Conservation (phyloP, 2,329 filamentous ascomycete species). For the Eutypella sp. region DNA sequence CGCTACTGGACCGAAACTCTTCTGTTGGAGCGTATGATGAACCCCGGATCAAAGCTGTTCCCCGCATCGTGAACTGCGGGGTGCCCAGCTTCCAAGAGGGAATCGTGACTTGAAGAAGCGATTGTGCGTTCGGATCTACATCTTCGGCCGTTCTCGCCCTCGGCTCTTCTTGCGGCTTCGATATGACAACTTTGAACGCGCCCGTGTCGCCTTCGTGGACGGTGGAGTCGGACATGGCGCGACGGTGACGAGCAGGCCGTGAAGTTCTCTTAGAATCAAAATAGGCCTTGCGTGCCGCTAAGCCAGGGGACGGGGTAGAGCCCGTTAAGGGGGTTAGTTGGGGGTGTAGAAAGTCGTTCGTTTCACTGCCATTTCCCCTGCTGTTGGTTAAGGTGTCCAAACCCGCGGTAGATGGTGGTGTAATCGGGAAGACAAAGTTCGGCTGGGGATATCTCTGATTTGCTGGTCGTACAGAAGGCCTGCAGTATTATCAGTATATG, state of each 20-base stretch:
- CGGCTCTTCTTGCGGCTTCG: constrained; percentile 57
- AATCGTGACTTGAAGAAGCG: constrained; percentile 68
- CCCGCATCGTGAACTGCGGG: constrained; percentile 71
- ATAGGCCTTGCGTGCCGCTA: constrained; percentile 29
- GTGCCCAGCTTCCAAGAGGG: constrained; percentile 81
- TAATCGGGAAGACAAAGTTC: constrained; percentile 55
- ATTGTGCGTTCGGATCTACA: constrained; percentile 38
- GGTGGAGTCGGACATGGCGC: constrained; percentile 74
- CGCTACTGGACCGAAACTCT: constrained; percentile 60
- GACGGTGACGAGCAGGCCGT: constrained; percentile 41
- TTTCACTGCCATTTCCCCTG: constrained; percentile 24
- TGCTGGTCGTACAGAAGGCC: constrained; percentile 57
- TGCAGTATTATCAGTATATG: constrained; percentile 27
- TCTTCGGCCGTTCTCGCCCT: constrained; percentile 62
- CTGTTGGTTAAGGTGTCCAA: constrained; percentile 40
- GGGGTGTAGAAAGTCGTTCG: constrained; percentile 27
- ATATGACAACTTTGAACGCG: constrained; percentile 76
- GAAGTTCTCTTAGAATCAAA: constrained; percentile 18
- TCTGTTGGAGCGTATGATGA: constrained; percentile 78
- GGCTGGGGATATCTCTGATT: constrained; percentile 59
- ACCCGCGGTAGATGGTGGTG: constrained; percentile 54
- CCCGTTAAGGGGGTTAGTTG: constrained; percentile 37
- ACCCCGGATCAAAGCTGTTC: constrained; percentile 71
- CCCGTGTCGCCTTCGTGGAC: constrained; percentile 60
- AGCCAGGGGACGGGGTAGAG: constrained; percentile 21